Evolutionary conservation across 768 basidiomycete genomes (phyloP).

Genomic region (Mycena vitilis): DNA sequence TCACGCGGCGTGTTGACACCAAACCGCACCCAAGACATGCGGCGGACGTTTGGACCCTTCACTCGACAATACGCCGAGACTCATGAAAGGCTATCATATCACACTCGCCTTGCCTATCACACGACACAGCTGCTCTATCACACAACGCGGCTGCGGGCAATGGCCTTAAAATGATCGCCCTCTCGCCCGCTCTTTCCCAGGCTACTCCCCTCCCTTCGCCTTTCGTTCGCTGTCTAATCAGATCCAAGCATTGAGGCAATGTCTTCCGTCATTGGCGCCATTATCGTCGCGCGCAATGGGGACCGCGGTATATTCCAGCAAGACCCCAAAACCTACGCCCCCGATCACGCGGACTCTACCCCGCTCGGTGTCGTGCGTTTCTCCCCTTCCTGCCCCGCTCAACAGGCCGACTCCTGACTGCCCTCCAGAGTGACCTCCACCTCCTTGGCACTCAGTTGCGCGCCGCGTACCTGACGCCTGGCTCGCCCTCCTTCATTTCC

Average conservation of each 20-base stretch:
- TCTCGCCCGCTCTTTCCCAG: background rate
- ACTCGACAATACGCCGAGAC: background rate
- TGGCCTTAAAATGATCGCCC: conserved; percentile 4
- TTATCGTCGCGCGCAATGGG: conserved; percentile 83
- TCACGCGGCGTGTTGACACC: background rate
- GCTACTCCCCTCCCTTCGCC: background rate
- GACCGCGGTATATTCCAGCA: conserved; percentile 78
- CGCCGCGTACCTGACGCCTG: conserved; percentile 71
- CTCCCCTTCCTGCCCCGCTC: too few relatives aligned
- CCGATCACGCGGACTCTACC: conserved; percentile 43
- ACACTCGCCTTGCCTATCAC: background rate
- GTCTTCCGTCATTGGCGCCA: conserved; percentile 79
- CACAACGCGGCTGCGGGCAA: background rate
- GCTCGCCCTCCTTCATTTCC: conserved; percentile 76
- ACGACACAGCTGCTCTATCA: conserved; percentile 5
- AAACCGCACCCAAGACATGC: background rate
- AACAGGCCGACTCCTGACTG: background rate
- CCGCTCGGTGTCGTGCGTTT: conserved; percentile 28
- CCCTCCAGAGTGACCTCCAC: conserved; percentile 70
- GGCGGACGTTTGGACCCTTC: background rate
- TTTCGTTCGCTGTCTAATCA: background rate
- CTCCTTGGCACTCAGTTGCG: conserved; percentile 73
- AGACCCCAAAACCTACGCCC: conserved; percentile 75
- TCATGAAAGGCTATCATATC: too few relatives aligned
- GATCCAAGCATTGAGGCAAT: conserved; percentile 43